Percentiles rank a stretch among this genome's conserved stretches.
These are phyloP conservation scores for Penicillium sp. DNA, from an alignment of 2,329 filamentous ascomycete species.

Conservation along the genomic window DNA sequence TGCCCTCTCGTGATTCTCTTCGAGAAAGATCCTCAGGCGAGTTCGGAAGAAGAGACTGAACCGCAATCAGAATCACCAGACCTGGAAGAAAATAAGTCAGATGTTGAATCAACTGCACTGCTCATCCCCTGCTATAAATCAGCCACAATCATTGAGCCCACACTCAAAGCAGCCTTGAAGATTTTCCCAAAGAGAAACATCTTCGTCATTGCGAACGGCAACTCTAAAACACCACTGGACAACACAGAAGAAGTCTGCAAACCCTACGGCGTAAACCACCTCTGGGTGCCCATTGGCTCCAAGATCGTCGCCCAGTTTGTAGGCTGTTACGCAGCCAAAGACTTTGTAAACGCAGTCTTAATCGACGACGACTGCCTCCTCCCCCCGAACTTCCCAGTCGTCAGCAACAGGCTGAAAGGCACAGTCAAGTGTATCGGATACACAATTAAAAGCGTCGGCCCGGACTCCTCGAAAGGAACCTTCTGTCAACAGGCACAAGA, in stretches of 20 bases:
- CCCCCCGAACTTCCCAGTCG: constrained; percentile 48
- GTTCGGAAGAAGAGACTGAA: neutral
- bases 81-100: constrained; percentile 23
- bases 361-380: constrained; percentile 52
- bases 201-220: constrained; percentile 50
- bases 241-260: constrained; percentile 47
- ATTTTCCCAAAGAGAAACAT: constrained; percentile 48
- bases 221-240: constrained; percentile 47
- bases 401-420: constrained; percentile 43
- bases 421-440: constrained; percentile 48
- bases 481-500: constrained; percentile 49
- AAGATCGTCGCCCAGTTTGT: constrained; percentile 52
- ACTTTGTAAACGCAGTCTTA: constrained; percentile 47
- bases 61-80: constrained; percentile 15
- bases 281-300: constrained; percentile 49
- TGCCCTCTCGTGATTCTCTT: constrained; percentile 33
- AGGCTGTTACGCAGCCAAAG: constrained; percentile 46
- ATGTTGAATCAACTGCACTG: constrained; percentile 36
- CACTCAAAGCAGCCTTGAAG: constrained; percentile 45
- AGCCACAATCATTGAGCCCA: constrained; percentile 41
- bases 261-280: constrained; percentile 46
- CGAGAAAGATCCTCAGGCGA: constrained; percentile 30
- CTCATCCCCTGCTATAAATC: constrained; percentile 51
- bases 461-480: constrained; percentile 35
- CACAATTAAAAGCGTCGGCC: constrained; percentile 48